phyloP scores from a whole-genome alignment of 129 eudicot species.

The Scalesia atractyloides region DNA sequence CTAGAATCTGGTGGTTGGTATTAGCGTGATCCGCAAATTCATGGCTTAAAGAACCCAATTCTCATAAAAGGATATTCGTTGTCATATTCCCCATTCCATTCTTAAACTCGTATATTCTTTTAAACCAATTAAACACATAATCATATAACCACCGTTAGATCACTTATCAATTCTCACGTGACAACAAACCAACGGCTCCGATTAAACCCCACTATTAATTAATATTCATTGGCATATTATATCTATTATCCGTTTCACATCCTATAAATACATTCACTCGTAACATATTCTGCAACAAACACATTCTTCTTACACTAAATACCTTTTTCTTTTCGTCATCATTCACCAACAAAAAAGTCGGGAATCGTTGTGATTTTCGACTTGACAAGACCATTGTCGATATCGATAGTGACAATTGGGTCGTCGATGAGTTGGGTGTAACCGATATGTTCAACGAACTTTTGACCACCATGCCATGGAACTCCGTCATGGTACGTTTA shows the following conservation, averaged over 20 bases:
- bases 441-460: slow-evolving; percentile 51
- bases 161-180: slow-evolving; percentile 25
- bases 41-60: slow-evolving; percentile 21
- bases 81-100: slow-evolving; percentile 25
- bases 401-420: slow-evolving; percentile 81
- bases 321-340: slow-evolving; percentile 1
- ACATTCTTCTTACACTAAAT: slow-evolving; percentile 5
- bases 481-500: slow-evolving; percentile 63
- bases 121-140: background rate
- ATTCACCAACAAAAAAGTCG: slow-evolving; percentile 34
- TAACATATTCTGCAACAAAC: slow-evolving; percentile 7
- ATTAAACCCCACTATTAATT: slow-evolving; percentile 20
- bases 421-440: slow-evolving; percentile 57
- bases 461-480: slow-evolving; percentile 89
- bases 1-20: slow-evolving; percentile 30
- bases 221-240: slow-evolving; percentile 59
- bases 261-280: slow-evolving; percentile 37
- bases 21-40: slow-evolving; percentile 27
- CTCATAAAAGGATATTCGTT: slow-evolving; percentile 28
- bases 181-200: slow-evolving; percentile 20
- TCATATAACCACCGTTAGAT: background rate
- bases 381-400: slow-evolving; percentile 91
- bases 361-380: slow-evolving; percentile 73
- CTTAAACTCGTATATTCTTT: slow-evolving; percentile 27
- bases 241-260: background rate